phyloP scores from a whole-genome alignment of 1,284 basidiomycete species.

The Nidula niveotomentosa region DNA sequence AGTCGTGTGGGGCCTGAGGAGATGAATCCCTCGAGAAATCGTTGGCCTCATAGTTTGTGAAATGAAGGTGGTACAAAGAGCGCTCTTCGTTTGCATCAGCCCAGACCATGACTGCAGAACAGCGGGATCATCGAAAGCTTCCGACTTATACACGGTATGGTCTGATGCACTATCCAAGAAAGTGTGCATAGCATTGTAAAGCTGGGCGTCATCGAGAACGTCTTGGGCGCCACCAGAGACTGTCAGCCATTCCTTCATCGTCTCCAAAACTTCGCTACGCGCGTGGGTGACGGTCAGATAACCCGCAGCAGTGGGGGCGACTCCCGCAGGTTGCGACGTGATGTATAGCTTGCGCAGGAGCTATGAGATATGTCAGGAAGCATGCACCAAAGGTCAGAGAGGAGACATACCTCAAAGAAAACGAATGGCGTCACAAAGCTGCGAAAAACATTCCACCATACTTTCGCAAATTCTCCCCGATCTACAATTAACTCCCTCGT shows the following conservation, averaged over 20 bases:
- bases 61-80: constrained; percentile 46
- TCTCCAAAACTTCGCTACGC: constrained; percentile 61
- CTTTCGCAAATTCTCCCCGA: constrained; percentile 63
- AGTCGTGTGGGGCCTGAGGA: constrained; percentile 16
- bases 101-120: constrained; percentile 46
- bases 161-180: constrained; percentile 57
- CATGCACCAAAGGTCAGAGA: background rate
- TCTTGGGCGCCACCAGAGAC: constrained; percentile 75
- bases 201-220: constrained; percentile 64
- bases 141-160: constrained; percentile 40
- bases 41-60: constrained; percentile 65
- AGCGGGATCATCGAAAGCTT: constrained; percentile 33
- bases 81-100: constrained; percentile 41
- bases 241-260: constrained; percentile 68
- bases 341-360: constrained; percentile 73
- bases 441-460: constrained; percentile 81
- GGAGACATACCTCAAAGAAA: constrained; percentile 73
- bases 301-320: constrained; percentile 34
- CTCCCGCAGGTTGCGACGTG: constrained; percentile 39
- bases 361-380: constrained; percentile 31
- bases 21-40: constrained; percentile 25
- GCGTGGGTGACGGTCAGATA: constrained; percentile 39
- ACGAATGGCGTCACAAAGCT: constrained; percentile 77
- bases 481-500: constrained; percentile 71
- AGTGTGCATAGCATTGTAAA: constrained; percentile 52